Conservation (phyloP, 768 basidiomycete species). For the Suillus americanus region DNA sequence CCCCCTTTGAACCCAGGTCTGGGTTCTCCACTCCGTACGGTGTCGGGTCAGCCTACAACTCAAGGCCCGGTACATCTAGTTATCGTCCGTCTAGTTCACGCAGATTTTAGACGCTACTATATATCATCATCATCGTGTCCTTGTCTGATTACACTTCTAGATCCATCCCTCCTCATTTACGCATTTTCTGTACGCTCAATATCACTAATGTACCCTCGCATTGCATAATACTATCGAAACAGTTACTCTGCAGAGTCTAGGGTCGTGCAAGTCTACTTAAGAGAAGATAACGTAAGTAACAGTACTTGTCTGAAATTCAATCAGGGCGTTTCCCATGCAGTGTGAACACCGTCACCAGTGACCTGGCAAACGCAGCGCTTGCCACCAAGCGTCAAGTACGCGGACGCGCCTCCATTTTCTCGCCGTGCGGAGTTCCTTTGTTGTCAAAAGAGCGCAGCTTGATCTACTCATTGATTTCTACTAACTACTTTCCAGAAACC, state of each 20-base stretch:
- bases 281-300: background rate
- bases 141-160: slow-evolving; percentile 11
- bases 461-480: background rate
- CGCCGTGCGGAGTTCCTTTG: background rate
- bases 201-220: slow-evolving; percentile 14
- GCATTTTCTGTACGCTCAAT: slow-evolving; percentile 18
- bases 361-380: background rate
- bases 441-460: background rate
- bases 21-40: slow-evolving; percentile 59
- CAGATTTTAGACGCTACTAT: slow-evolving; percentile 25
- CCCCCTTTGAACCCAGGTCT: slow-evolving; percentile 42
- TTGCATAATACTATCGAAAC: slow-evolving; percentile 7
- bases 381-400: background rate
- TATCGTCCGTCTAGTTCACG: slow-evolving; percentile 38
- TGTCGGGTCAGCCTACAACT: slow-evolving; percentile 44
- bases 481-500: background rate
- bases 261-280: background rate
- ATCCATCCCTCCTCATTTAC: slow-evolving; percentile 10
- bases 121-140: background rate
- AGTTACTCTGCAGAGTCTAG: background rate
- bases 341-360: background rate
- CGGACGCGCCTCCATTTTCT: no score
- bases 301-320: background rate
- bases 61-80: slow-evolving; percentile 66
- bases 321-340: background rate